Conservation (phyloP, 2,329 filamentous ascomycete species). For the Rutstroemia sp. region DNA sequence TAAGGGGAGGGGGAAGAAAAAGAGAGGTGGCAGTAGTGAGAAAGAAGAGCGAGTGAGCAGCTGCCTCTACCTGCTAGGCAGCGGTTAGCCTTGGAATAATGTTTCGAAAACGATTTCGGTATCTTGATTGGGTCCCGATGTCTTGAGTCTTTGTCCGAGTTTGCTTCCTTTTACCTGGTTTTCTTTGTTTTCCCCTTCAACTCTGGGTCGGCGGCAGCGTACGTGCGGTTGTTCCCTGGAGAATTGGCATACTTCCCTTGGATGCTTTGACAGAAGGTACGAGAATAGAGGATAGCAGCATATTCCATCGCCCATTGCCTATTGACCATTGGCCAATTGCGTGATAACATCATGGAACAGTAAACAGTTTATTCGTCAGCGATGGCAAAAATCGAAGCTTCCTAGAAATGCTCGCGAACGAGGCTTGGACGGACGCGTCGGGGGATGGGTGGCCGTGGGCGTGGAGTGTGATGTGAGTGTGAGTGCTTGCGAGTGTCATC, state of each 20-base stretch:
- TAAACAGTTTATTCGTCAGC: background rate
- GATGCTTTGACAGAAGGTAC: background rate
- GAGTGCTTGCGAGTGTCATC: background rate
- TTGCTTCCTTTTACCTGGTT: background rate
- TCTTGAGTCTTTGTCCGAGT: background rate
- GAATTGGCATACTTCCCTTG: background rate
- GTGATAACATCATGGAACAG: background rate
- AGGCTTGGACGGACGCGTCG: background rate
- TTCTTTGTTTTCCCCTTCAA: background rate
- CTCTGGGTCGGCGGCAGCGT: background rate
- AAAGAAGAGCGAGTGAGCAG: background rate
- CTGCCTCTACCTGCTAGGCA: background rate
- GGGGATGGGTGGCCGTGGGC: too few relatives aligned
- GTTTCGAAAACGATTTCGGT: background rate
- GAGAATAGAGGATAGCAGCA: background rate
- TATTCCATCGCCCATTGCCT: too few relatives aligned
- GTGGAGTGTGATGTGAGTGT: too few relatives aligned
- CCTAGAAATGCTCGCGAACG: background rate
- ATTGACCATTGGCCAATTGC: slow-evolving; percentile 1
- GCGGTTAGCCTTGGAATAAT: slow-evolving; percentile 2
- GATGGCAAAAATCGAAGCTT: background rate
- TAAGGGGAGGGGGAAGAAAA: background rate
- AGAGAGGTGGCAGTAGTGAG: background rate
- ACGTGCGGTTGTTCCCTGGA: background rate
- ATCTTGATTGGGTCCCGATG: background rate